A percentile compares a stretch with the other conserved stretches of the same genome.
phyloP scores from a whole-genome alignment of 345 rosid species.

The Salix koriyanagi region DNA sequence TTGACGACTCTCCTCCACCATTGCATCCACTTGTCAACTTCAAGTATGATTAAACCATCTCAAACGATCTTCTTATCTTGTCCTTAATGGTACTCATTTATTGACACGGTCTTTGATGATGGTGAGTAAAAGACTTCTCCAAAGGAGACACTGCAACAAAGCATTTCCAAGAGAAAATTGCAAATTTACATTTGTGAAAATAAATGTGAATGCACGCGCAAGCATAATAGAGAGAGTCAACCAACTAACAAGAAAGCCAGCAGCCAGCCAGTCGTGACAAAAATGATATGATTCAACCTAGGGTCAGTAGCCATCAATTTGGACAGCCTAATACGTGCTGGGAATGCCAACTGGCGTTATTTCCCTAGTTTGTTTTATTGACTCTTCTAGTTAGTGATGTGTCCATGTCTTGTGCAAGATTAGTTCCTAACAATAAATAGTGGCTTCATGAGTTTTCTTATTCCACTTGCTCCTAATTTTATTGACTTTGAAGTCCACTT shows the following conservation, averaged over 20 bases:
- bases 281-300: not conserved
- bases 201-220: not conserved
- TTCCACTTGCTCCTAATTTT: not conserved
- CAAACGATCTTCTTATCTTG: not conserved
- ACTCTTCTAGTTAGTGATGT: not conserved
- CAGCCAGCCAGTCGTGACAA: not conserved
- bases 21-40: not conserved
- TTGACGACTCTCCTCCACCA: not conserved
- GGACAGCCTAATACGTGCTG: not conserved
- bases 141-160: not conserved
- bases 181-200: not conserved
- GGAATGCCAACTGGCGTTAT: not conserved
- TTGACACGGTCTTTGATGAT: not conserved
- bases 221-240: not conserved
- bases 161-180: not conserved
- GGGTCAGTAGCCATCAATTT: conserved; percentile 1
- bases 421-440: not conserved
- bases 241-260: not conserved
- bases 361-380: not conserved
- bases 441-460: not conserved
- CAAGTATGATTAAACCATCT: not conserved
- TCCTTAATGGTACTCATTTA: not conserved
- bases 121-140: not conserved
- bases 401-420: not conserved
- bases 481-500: not conserved